Conservation (phyloP, 140 eudicot species). For the Ambrosia hybrid region DNA sequence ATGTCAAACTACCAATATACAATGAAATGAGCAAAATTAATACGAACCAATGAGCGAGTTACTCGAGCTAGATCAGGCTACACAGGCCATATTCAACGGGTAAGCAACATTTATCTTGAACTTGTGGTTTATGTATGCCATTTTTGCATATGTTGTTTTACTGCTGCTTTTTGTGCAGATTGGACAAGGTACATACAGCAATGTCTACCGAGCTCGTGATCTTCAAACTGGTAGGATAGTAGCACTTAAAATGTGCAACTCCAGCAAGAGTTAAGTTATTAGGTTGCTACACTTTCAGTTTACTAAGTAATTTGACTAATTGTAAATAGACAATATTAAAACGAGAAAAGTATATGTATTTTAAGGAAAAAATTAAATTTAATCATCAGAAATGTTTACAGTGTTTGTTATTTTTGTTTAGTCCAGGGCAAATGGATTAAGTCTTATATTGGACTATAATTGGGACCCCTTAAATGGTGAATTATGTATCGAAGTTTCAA, state of each 20-base stretch:
- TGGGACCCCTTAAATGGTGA: conserved; percentile 90
- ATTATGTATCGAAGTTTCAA: conserved; percentile 74
- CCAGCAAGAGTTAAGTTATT: background rate
- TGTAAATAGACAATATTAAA: no score
- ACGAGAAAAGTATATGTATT: background rate
- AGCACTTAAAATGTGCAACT: conserved; percentile 65
- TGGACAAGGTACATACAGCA: conserved; percentile 96
- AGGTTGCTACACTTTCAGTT: background rate
- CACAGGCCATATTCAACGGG: no score
- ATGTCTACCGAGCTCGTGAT: conserved; percentile 77
- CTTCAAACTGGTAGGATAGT: conserved; percentile 56
- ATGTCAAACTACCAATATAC: no score
- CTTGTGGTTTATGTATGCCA: background rate
- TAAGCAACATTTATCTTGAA: no score
- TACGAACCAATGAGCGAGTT: no score
- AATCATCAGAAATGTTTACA: background rate
- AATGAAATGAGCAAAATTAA: no score
- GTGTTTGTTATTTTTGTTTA: conserved; percentile 33
- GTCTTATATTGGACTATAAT: conserved; percentile 74
- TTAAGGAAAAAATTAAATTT: no score
- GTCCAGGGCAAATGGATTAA: conserved; percentile 88
- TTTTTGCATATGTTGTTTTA: background rate
- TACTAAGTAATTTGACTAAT: conserved; percentile 19
- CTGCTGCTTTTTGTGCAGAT: conserved; percentile 39
- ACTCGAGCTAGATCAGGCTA: no score